Conservation (phyloP, 1,139 yeast species). For the Pichia sp. region DNA sequence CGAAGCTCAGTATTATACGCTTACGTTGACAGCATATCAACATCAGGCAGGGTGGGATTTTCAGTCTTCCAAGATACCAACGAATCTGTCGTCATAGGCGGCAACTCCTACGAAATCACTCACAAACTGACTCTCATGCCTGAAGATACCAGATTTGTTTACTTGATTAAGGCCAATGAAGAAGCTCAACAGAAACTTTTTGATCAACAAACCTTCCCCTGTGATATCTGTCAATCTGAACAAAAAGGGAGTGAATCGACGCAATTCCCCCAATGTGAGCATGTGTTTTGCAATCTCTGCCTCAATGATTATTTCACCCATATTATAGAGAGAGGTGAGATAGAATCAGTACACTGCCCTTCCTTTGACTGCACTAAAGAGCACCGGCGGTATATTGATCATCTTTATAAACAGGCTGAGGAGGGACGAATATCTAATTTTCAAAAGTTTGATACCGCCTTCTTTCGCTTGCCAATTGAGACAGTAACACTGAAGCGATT, state of each 20-base stretch:
- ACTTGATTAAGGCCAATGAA: slow-evolving; percentile 20
- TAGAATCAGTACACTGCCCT: slow-evolving; percentile 55
- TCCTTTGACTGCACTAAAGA: slow-evolving; percentile 39
- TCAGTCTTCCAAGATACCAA: too few species aligned
- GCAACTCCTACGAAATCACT: too few species aligned
- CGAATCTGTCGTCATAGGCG: too few species aligned
- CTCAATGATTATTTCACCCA: slow-evolving; percentile 39
- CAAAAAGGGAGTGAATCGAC: slow-evolving; percentile 42
- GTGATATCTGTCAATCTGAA: slow-evolving; percentile 54
- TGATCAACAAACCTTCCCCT: slow-evolving; percentile 36
- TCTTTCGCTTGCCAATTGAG: slow-evolving; percentile 36
- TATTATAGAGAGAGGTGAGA: slow-evolving; percentile 44
- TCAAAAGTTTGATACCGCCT: slow-evolving; percentile 20
- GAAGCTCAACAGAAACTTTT: slow-evolving; percentile 29
- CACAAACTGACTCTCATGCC: too few species aligned
- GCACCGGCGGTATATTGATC: slow-evolving; percentile 9
- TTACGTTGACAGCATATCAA: too few species aligned
- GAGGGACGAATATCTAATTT: slow-evolving; percentile 21
- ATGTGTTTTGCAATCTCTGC: slow-evolving; percentile 49
- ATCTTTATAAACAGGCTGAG: slow-evolving; percentile 2
- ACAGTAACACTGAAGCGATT: slow-evolving; percentile 25
- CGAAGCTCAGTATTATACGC: too few species aligned
- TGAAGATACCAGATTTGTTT: too few species aligned
- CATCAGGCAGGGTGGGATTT: too few species aligned
- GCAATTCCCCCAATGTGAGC: slow-evolving; percentile 40